These are phyloP conservation scores for Dovyalis caffra DNA, from an alignment of 345 rosid species.

Conservation along the genomic window DNA sequence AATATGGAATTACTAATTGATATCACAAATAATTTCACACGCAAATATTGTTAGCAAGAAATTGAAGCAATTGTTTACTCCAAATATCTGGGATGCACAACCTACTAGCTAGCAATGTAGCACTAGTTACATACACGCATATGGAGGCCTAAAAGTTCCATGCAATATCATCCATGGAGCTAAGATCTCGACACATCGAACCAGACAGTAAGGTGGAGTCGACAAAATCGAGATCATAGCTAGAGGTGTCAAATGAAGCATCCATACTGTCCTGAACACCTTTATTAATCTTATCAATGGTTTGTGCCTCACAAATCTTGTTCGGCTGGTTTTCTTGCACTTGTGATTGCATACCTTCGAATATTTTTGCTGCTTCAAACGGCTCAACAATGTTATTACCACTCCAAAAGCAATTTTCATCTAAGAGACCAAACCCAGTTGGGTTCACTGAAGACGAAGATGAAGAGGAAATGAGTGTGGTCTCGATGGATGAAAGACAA, in stretches of 20 bases:
- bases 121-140: neutral
- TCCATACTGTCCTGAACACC: constrained; percentile 4
- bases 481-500: neutral
- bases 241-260: constrained; percentile 31
- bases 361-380: constrained; percentile 5
- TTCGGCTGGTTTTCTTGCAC: constrained; percentile 6
- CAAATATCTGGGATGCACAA: neutral
- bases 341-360: constrained; percentile 10
- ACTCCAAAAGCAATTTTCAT: constrained; percentile 25
- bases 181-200: constrained; percentile 31
- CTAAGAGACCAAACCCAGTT: constrained; percentile 14
- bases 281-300: neutral
- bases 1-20: neutral
- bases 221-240: constrained; percentile 35
- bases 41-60: neutral
- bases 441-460: constrained; percentile 16
- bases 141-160: constrained; percentile 41
- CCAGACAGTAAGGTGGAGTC: constrained; percentile 33
- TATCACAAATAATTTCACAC: neutral
- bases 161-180: constrained; percentile 40
- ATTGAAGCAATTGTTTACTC: neutral
- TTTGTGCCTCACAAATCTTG: neutral
- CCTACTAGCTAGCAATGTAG: neutral
- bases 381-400: constrained; percentile 4
- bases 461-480: constrained; percentile 16